phyloP scores from a whole-genome alignment of 495 filamentous ascomycete species.

The Penicillium mononematosum region DNA sequence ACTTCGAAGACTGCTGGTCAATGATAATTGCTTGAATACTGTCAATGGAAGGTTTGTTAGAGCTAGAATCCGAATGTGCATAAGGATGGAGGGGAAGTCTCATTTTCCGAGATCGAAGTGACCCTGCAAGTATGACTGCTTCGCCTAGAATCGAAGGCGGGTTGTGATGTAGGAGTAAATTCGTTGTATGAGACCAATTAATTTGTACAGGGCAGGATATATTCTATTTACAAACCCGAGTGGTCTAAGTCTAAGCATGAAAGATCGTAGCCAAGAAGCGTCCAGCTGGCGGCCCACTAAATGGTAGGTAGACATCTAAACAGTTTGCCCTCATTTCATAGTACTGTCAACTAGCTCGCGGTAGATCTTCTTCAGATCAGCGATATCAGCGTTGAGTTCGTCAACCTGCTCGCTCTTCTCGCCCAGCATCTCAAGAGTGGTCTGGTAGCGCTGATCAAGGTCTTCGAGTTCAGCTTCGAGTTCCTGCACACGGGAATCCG shows the following conservation, averaged over 20 bases:
- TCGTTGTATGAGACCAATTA: background rate
- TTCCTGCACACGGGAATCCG: conserved; percentile 57
- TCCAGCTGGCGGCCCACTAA: background rate
- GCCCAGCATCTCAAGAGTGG: conserved; percentile 89
- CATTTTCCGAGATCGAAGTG: too few relatives aligned
- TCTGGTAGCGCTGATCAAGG: conserved; percentile 72
- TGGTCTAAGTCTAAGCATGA: background rate
- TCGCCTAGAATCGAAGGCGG: background rate
- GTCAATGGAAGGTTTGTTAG: too few relatives aligned
- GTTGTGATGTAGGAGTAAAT: background rate
- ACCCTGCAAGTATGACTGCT: background rate
- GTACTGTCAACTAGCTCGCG: conserved; percentile 86
- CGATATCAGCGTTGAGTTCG: conserved; percentile 83
- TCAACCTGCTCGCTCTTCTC: conserved; percentile 96
- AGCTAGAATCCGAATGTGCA: too few relatives aligned
- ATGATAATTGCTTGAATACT: too few relatives aligned
- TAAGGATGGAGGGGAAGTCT: too few relatives aligned
- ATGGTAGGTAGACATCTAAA: background rate
- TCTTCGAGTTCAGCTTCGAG: conserved; percentile 63
- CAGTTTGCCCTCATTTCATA: conserved; percentile 52
- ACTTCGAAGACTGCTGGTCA: too few relatives aligned
- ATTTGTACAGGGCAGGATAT: conserved; percentile 3
- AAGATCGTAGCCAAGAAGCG: background rate
- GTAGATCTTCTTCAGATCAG: conserved; percentile 93
- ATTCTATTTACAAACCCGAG: conserved; percentile 9